These are phyloP conservation scores for Cardiospermum halicacabum DNA, from an alignment of 345 rosid genomes.

Conservation along the genomic window DNA sequence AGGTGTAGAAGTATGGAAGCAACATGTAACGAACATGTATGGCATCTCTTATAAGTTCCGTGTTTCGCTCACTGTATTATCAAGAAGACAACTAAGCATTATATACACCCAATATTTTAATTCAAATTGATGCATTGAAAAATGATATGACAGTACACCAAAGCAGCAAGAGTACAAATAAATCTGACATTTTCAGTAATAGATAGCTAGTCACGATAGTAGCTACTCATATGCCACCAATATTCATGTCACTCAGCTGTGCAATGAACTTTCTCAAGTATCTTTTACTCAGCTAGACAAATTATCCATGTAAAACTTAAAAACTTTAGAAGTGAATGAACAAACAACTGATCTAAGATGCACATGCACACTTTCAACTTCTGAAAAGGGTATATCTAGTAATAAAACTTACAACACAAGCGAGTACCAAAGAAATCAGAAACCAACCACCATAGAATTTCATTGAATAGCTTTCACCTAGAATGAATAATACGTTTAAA, in stretches of 20 bases:
- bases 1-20: slow-evolving; percentile 91
- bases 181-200: not conserved
- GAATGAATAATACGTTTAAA: slow-evolving; percentile 1
- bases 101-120: not conserved
- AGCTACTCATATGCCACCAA: not conserved
- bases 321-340: not conserved
- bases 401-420: not conserved
- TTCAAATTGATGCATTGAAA: not conserved
- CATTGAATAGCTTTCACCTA: not conserved
- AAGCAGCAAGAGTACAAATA: not conserved
- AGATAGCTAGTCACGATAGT: not conserved
- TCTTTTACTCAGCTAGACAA: not conserved
- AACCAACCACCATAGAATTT: not conserved
- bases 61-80: slow-evolving; percentile 70
- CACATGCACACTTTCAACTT: not conserved
- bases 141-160: not conserved
- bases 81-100: slow-evolving; percentile 4
- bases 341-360: not conserved
- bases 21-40: slow-evolving; percentile 76
- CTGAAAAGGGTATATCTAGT: not conserved
- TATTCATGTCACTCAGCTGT: not conserved
- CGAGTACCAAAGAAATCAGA: not conserved
- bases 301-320: not conserved
- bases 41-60: slow-evolving; percentile 83
- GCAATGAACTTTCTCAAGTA: not conserved